Evolutionary conservation across 352 stramenopile genomes (phyloP).

Genomic region (Phytophthora ramorum): DNA sequence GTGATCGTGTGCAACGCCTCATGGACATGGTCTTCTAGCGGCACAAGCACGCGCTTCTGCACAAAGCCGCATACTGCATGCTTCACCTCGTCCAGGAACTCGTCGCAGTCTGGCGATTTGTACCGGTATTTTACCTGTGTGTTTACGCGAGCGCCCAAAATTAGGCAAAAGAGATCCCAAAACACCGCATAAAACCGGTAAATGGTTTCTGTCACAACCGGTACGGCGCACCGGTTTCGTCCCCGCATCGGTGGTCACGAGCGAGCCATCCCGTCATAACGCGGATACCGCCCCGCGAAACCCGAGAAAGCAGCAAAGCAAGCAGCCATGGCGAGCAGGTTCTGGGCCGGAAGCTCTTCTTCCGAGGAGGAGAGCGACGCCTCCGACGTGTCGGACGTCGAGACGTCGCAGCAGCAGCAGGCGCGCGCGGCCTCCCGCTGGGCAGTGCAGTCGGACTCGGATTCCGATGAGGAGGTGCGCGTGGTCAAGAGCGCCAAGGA

Average conservation of each 20-base stretch:
- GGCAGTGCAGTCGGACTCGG: slow-evolving; percentile 85
- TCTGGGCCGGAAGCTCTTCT: slow-evolving; percentile 84
- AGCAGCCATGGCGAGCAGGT: slow-evolving; percentile 75
- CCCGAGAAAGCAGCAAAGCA: slow-evolving; percentile 19
- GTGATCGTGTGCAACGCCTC: slow-evolving; percentile 61
- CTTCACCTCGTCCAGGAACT: slow-evolving; percentile 69
- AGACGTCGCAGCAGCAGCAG: slow-evolving; percentile 78
- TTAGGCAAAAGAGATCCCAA: too few species aligned
- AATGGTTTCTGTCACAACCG: too few species aligned
- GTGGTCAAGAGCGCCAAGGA: slow-evolving; percentile 97
- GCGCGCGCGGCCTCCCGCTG: slow-evolving; percentile 77
- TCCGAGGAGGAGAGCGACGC: slow-evolving; percentile 82
- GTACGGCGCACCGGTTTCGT: slow-evolving; percentile 7
- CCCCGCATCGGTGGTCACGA: slow-evolving; percentile 13
- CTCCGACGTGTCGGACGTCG: slow-evolving; percentile 79
- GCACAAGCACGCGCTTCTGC: slow-evolving; percentile 58
- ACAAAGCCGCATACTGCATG: slow-evolving; percentile 59
- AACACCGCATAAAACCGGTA: too few species aligned
- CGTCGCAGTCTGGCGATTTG: slow-evolving; percentile 58
- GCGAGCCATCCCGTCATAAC: slow-evolving; percentile 25
- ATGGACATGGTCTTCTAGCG: slow-evolving; percentile 68
- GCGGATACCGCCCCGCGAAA: slow-evolving; percentile 27
- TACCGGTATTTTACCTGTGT: too few species aligned
- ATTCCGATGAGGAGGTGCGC: slow-evolving; percentile 88
- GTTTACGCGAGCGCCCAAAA: too few species aligned